These are phyloP conservation scores for Phytopythium litorale DNA, from an alignment of 352 stramenopile species.

Conservation along the genomic window DNA sequence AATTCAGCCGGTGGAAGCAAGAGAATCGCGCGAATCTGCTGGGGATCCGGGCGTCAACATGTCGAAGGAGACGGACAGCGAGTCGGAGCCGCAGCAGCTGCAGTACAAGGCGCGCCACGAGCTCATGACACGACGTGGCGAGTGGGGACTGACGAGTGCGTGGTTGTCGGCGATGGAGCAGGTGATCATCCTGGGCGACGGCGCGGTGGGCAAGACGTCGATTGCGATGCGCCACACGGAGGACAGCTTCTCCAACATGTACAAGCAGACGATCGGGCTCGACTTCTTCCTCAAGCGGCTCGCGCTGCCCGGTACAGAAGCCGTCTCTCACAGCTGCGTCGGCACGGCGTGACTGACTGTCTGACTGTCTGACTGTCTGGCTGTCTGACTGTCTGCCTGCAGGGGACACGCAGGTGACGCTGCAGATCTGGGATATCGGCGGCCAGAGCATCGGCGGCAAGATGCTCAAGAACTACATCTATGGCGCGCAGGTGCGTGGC, in stretches of 20 bases:
- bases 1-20: neutral
- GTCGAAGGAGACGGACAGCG: slow-evolving; percentile 85
- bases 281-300: slow-evolving; percentile 96
- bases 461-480: slow-evolving; percentile 93
- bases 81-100: slow-evolving; percentile 76
- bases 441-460: slow-evolving; percentile 88
- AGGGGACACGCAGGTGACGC: slow-evolving; percentile 88
- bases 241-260: slow-evolving; percentile 90
- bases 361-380: neutral
- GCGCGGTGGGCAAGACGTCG: slow-evolving; percentile 94
- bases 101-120: slow-evolving; percentile 80
- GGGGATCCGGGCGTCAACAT: slow-evolving; percentile 17
- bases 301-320: slow-evolving; percentile 64
- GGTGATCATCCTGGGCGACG: slow-evolving; percentile 93
- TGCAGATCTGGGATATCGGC: slow-evolving; percentile 95
- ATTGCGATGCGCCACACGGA: slow-evolving; percentile 91
- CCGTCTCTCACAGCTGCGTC: neutral
- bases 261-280: slow-evolving; percentile 95
- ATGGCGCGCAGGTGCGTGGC: slow-evolving; percentile 76
- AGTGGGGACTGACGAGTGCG: neutral
- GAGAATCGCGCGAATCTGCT: neutral
- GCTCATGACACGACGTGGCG: neutral
- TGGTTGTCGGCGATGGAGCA: slow-evolving; percentile 14
- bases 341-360: neutral
- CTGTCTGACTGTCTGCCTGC: neutral